A percentile compares a stretch with the other conserved stretches of the same genome.
phyloP scores from a whole-genome alignment of 805 yeast genomes.

The Yamadazyma ubonensis region DNA sequence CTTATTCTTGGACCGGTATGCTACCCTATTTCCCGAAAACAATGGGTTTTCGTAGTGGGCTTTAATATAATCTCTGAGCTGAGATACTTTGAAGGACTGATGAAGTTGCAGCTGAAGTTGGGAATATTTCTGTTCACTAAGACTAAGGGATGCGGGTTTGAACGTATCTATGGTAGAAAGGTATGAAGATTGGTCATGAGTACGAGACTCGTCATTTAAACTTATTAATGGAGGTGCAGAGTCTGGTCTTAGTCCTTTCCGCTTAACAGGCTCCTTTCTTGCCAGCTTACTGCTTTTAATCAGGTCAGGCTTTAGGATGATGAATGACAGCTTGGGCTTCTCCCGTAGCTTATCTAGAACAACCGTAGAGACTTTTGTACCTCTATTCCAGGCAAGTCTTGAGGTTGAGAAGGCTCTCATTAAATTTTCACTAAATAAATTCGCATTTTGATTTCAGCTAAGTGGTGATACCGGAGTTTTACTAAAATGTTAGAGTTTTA shows the following conservation, averaged over 20 bases:
- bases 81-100: conserved; percentile 11
- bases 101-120: conserved; percentile 3
- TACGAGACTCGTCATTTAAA: not conserved
- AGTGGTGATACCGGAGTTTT: too few relatives aligned
- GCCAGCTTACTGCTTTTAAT: not conserved
- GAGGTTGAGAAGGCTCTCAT: conserved; percentile 3
- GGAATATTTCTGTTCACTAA: conserved; percentile 8
- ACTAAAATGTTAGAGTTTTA: too few relatives aligned
- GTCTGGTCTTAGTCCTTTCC: not conserved
- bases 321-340: conserved; percentile 3
- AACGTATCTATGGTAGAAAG: conserved; percentile 11
- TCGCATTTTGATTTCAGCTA: too few relatives aligned
- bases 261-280: not conserved
- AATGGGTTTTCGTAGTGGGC: conserved; percentile 5
- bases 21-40: conserved; percentile 8
- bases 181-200: not conserved
- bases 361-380: conserved; percentile 7
- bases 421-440: conserved; percentile 5
- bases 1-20: conserved; percentile 6
- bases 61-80: conserved; percentile 12
- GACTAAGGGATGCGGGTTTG: not conserved
- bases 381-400: conserved; percentile 6
- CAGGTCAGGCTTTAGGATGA: conserved; percentile 9
- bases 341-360: conserved; percentile 10
- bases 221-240: not conserved